These are phyloP conservation scores for Boletus coccyginus DNA, from an alignment of 768 basidiomycete species.

Conservation along the genomic window DNA sequence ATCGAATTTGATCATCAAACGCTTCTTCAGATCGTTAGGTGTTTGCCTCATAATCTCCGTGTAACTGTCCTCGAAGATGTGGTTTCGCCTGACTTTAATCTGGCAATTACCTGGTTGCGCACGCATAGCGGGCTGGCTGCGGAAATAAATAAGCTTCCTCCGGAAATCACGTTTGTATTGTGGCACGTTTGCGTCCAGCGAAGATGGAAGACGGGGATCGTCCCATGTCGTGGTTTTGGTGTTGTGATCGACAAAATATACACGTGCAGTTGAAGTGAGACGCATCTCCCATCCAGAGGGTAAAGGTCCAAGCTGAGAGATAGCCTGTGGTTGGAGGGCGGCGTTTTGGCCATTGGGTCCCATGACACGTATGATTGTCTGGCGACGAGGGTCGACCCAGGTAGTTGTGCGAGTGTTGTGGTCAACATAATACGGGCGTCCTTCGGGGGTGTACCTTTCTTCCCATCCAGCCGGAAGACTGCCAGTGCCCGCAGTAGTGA, in stretches of 20 bases:
- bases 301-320: slow-evolving; percentile 93
- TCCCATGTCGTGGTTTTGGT: slow-evolving; percentile 99
- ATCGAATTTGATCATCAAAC: slow-evolving; percentile 99
- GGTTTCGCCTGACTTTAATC: slow-evolving; percentile 96
- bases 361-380: slow-evolving; percentile 96
- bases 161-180: slow-evolving; percentile 99
- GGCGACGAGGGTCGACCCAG: slow-evolving; percentile 99
- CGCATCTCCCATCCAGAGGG: slow-evolving; percentile 99
- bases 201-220: slow-evolving; percentile 93
- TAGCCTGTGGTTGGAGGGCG: slow-evolving; percentile 89
- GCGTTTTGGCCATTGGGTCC: slow-evolving; percentile 89
- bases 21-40: slow-evolving; percentile 96
- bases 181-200: slow-evolving; percentile 93
- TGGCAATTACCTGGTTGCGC: slow-evolving; percentile 99
- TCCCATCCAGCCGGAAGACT: slow-evolving; percentile 97
- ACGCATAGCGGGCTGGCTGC: slow-evolving; percentile 96
- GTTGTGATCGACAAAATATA: slow-evolving; percentile 99
- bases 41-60: slow-evolving; percentile 99
- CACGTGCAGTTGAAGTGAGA: slow-evolving; percentile 93
- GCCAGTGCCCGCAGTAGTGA: slow-evolving; percentile 76
- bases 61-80: slow-evolving; percentile 99
- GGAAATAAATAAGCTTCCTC: slow-evolving; percentile 98
- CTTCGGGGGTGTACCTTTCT: slow-evolving; percentile 97
- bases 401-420: slow-evolving; percentile 99
- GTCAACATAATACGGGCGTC: slow-evolving; percentile 97